Conservation (phyloP, 2,329 filamentous ascomycete genomes). For the Nigrograna mackinnonii region DNA sequence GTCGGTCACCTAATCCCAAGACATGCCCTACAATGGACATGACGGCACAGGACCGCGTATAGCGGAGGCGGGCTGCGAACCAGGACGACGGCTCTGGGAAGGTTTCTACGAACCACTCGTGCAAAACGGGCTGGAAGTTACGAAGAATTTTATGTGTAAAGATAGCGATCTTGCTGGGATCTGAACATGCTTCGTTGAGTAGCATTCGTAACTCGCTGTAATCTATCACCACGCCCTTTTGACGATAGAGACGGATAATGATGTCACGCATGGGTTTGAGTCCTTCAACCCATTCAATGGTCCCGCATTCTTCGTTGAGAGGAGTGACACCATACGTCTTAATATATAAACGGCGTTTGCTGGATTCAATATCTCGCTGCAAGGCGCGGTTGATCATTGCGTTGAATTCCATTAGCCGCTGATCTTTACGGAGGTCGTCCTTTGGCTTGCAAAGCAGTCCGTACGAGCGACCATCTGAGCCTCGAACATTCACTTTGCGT, state of each 20-base stretch:
- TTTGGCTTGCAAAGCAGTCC: conserved; percentile 96
- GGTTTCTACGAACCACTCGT: conserved; percentile 93
- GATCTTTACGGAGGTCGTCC: conserved; percentile 95
- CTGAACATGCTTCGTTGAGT: conserved; percentile 68
- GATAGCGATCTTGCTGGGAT: conserved; percentile 64
- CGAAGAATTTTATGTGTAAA: conserved; percentile 70
- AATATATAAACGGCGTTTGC: conserved; percentile 81
- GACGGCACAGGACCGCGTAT: conserved; percentile 91
- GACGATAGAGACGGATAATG: conserved; percentile 75
- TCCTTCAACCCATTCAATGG: conserved; percentile 98
- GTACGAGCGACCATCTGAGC: conserved; percentile 86
- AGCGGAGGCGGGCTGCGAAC: conserved; percentile 86
- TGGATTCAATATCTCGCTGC: conserved; percentile 88
- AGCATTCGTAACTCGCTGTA: conserved; percentile 65
- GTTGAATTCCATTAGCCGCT: conserved; percentile 99
- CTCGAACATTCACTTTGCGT: conserved; percentile 83
- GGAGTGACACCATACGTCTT: conserved; percentile 97
- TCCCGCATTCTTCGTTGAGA: conserved; percentile 94
- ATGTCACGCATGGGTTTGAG: conserved; percentile 94
- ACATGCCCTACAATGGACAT: conserved; percentile 99
- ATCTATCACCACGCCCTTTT: conserved; percentile 70
- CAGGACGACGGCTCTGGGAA: conserved; percentile 92
- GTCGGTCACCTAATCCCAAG: conserved; percentile 87
- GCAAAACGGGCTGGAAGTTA: conserved; percentile 83
- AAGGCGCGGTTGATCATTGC: conserved; percentile 95